These are phyloP conservation scores for Aspergillus sp. DNA, from an alignment of 2,329 filamentous ascomycete genomes.

Conservation along the genomic window DNA sequence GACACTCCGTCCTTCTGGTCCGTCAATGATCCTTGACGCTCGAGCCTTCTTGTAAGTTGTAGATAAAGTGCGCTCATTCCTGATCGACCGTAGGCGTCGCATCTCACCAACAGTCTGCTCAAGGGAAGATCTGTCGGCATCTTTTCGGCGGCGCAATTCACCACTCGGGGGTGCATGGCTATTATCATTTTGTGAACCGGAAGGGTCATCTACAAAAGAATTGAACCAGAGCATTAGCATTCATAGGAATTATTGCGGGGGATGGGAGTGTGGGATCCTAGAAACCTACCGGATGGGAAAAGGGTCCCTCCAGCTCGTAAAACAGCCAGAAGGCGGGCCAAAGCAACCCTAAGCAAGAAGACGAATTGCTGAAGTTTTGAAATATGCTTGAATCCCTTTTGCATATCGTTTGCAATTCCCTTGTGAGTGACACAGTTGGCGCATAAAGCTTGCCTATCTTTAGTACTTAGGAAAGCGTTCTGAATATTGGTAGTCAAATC, in stretches of 20 bases:
- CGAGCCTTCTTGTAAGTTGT: conserved; percentile 88
- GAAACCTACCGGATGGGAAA: conserved; percentile 60
- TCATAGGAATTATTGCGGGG: background rate
- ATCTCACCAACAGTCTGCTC: conserved; percentile 97
- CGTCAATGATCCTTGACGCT: conserved; percentile 89
- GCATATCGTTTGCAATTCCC: conserved; percentile 55
- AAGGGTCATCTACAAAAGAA: conserved; percentile 60
- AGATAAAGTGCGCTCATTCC: conserved; percentile 90
- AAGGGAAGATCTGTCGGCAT: conserved; percentile 70
- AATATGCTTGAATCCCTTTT: conserved; percentile 68
- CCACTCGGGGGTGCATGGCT: conserved; percentile 53
- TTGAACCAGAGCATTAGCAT: background rate
- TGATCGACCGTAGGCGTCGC: conserved; percentile 83
- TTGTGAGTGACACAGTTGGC: conserved; percentile 57
- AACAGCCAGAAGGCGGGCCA: conserved; percentile 85
- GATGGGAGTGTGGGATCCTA: background rate
- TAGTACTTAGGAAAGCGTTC: conserved; percentile 70
- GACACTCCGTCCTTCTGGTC: conserved; percentile 67
- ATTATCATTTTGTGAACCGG: conserved; percentile 65
- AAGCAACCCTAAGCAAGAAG: conserved; percentile 85
- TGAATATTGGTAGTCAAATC: conserved; percentile 68
- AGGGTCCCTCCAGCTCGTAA: conserved; percentile 80
- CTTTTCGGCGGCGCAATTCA: conserved; percentile 60
- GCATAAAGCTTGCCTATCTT: conserved; percentile 71
- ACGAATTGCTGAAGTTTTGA: conserved; percentile 92